These are phyloP conservation scores for Hortiboletus campestris DNA, from an alignment of 768 basidiomycete genomes.

Conservation along the genomic window DNA sequence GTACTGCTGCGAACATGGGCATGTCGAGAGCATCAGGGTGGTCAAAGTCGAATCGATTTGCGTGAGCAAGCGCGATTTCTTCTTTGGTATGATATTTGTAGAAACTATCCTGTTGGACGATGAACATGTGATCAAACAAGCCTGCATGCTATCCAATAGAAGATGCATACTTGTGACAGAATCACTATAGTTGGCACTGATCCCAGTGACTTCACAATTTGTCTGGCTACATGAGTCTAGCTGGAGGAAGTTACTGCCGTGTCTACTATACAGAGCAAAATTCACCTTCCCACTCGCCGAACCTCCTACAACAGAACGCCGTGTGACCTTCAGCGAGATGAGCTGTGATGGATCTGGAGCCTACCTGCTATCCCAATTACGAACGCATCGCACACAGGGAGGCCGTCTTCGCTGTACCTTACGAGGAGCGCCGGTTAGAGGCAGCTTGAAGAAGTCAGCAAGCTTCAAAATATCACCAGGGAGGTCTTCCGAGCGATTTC, in stretches of 20 bases:
- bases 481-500: conserved; percentile 81
- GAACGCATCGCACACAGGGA: conserved; percentile 69
- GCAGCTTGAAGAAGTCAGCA: conserved; percentile 2
- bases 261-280: not conserved
- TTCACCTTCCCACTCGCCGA: conserved; percentile 85
- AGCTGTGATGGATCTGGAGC: conserved; percentile 16
- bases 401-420: conserved; percentile 80
- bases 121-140: not conserved
- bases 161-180: conserved; percentile 66
- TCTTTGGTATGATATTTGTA: conserved; percentile 81
- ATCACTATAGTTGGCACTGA: conserved; percentile 88
- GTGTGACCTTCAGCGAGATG: not conserved
- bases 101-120: conserved; percentile 75
- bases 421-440: conserved; percentile 12
- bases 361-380: conserved; percentile 82
- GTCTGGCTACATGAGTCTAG: conserved; percentile 82
- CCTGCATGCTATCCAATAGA: not conserved
- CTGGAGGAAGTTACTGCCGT: not conserved
- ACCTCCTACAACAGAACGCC: conserved; percentile 49
- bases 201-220: conserved; percentile 78
- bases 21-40: conserved; percentile 93
- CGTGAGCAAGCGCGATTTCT: conserved; percentile 79
- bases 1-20: conserved; percentile 75
- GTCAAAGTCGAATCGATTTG: conserved; percentile 81
- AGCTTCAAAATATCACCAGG: conserved; percentile 53